Percentiles rank a stretch among this genome's conserved stretches.
Conservation (phyloP, 2,329 filamentous ascomycete species). For the Byssoonygena ceratinophila region DNA sequence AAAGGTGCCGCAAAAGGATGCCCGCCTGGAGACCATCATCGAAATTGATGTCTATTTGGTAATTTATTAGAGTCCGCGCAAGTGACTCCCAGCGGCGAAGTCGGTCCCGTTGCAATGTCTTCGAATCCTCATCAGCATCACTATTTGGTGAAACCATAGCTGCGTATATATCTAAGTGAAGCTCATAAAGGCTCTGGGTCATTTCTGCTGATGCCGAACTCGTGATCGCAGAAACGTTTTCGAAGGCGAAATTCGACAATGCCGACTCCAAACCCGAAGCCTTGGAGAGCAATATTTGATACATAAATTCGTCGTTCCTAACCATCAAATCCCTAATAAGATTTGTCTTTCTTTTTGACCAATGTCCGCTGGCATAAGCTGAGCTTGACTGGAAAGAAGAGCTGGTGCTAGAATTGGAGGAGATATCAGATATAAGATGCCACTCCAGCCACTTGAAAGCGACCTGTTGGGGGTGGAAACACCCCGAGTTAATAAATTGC, state of each 20-base stretch:
- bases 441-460: constrained; percentile 45
- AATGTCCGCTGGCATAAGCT: constrained; percentile 45
- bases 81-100: constrained; percentile 51
- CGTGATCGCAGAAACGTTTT: neutral
- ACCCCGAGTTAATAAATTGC: constrained; percentile 37
- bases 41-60: constrained; percentile 28
- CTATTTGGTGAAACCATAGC: constrained; percentile 52
- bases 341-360: constrained; percentile 47
- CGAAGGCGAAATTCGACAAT: neutral
- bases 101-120: constrained; percentile 47
- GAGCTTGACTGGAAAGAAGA: constrained; percentile 24
- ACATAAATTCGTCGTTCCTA: constrained; percentile 46
- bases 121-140: constrained; percentile 43
- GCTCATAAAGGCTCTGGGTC: constrained; percentile 52
- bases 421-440: constrained; percentile 38
- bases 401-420: constrained; percentile 5
- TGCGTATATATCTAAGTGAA: constrained; percentile 56
- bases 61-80: constrained; percentile 44
- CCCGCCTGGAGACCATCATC: constrained; percentile 28
- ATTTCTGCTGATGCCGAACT: constrained; percentile 36
- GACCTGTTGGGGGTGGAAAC: constrained; percentile 42
- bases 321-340: constrained; percentile 45
- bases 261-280: neutral
- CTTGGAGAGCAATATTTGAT: constrained; percentile 26
- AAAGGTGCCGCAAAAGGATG: constrained; percentile 52